phyloP scores from a whole-genome alignment of 2,329 filamentous ascomycete species.

The Elsinoe necatrix region DNA sequence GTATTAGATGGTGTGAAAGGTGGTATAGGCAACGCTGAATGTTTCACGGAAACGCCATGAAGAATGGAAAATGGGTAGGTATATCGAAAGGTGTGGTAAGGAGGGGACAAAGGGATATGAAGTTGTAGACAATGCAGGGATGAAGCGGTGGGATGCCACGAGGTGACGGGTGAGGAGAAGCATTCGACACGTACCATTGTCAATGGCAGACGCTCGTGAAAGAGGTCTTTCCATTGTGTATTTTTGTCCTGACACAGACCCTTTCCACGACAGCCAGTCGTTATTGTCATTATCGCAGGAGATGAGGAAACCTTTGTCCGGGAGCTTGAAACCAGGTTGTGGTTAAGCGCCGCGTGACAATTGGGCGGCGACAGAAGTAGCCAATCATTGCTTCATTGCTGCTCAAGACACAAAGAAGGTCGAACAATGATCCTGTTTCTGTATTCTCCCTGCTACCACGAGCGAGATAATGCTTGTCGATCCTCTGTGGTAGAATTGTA shows the following conservation, averaged over 20 bases:
- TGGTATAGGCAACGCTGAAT: not conserved
- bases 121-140: not conserved
- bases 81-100: slow-evolving; percentile 19
- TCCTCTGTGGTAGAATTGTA: not conserved
- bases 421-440: slow-evolving; percentile 9
- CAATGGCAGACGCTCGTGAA: slow-evolving; percentile 12
- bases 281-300: slow-evolving; percentile 36
- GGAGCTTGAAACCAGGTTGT: slow-evolving; percentile 20
- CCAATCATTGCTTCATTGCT: slow-evolving; percentile 16
- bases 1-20: not conserved
- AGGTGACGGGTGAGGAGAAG: not conserved
- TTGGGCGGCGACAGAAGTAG: slow-evolving; percentile 13
- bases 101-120: slow-evolving; percentile 24
- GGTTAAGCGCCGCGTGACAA: slow-evolving; percentile 24
- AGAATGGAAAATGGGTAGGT: slow-evolving; percentile 22
- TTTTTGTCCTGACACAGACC: slow-evolving; percentile 10
- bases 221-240: slow-evolving; percentile 29
- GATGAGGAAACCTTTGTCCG: slow-evolving; percentile 29
- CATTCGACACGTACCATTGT: slow-evolving; percentile 11
- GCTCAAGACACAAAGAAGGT: slow-evolving; percentile 12
- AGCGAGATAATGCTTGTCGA: not conserved
- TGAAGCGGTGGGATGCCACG: not conserved
- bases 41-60: slow-evolving; percentile 21
- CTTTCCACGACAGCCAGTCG: slow-evolving; percentile 32
- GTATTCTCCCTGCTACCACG: slow-evolving; percentile 11